phyloP scores from a whole-genome alignment of 2,329 filamentous ascomycete species.

The Fusarium drepaniforme region DNA sequence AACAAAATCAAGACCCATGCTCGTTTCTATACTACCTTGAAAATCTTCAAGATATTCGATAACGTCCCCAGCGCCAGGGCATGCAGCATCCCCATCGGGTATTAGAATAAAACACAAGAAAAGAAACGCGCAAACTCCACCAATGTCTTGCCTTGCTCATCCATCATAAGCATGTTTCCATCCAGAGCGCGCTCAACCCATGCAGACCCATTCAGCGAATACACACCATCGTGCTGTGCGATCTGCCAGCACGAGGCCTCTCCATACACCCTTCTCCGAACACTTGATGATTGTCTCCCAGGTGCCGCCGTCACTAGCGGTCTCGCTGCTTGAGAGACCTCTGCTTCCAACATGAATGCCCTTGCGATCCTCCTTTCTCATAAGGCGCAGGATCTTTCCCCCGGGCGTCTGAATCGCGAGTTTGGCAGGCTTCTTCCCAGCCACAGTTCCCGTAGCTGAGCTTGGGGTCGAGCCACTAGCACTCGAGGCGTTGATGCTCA shows the following conservation, averaged over 20 bases:
- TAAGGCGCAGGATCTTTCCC: conserved; percentile 92
- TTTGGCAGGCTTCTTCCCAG: conserved; percentile 88
- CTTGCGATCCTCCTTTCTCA: conserved; percentile 80
- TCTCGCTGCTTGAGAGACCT: conserved; percentile 62
- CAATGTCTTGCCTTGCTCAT: conserved; percentile 12
- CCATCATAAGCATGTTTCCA: conserved; percentile 4
- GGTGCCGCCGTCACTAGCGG: conserved; percentile 75
- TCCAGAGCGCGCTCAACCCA: conserved; percentile 44
- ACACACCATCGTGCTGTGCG: conserved; percentile 89
- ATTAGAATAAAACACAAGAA: conserved; percentile 37
- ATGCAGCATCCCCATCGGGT: conserved; percentile 43
- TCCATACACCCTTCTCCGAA: conserved; percentile 84
- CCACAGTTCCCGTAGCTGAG: conserved; percentile 63
- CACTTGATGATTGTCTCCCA: conserved; percentile 96
- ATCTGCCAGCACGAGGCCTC: conserved; percentile 85
- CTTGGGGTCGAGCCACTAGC: conserved; percentile 69
- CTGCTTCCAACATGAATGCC: conserved; percentile 62
- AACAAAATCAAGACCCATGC: conserved; percentile 29
- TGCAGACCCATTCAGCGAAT: conserved; percentile 87
- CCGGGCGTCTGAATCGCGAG: conserved; percentile 93
- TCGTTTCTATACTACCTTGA: conserved; percentile 32
- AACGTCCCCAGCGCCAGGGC: conserved; percentile 36
- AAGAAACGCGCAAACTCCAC: conserved; percentile 39
- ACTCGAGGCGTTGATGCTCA: conserved; percentile 73
- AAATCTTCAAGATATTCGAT: conserved; percentile 16